Evolutionary conservation across 2,329 filamentous ascomycete species (phyloP).

Genomic region (Claviceps sp.): DNA sequence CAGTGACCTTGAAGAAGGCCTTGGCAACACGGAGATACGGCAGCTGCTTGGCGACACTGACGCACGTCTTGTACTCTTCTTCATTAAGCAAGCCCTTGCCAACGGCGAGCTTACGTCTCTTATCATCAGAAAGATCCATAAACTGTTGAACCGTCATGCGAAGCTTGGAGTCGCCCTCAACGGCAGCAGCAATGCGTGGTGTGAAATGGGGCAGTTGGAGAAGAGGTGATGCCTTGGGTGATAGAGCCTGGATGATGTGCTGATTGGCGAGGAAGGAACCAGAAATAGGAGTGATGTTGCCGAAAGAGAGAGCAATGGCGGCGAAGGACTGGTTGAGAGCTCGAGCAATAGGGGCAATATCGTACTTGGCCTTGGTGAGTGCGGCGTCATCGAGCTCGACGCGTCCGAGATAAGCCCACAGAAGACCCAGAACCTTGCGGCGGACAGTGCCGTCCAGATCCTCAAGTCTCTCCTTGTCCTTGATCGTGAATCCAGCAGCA

Average conservation of each 20-base stretch:
- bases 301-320: conserved; percentile 77
- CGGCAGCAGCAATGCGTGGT: conserved; percentile 46
- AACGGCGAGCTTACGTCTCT: conserved; percentile 58
- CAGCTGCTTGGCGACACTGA: conserved; percentile 69
- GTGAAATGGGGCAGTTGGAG: conserved; percentile 86
- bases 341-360: conserved; percentile 76
- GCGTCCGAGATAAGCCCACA: conserved; percentile 92
- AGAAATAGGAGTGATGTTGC: conserved; percentile 69
- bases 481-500: conserved; percentile 47
- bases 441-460: conserved; percentile 68
- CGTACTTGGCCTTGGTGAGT: conserved; percentile 76
- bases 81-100: conserved; percentile 59
- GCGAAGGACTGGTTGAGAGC: conserved; percentile 76
- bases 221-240: conserved; percentile 72
- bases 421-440: conserved; percentile 73
- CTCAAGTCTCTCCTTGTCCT: conserved; percentile 65
- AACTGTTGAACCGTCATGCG: conserved; percentile 76
- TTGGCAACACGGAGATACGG: conserved; percentile 76
- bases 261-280: conserved; percentile 73
- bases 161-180: conserved; percentile 62
- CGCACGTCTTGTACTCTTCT: conserved; percentile 60
- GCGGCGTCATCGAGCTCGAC: conserved; percentile 68
- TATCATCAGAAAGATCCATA: conserved; percentile 67
- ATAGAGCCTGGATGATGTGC: conserved; percentile 76
- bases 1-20: conserved; percentile 96